Evolutionary conservation across 31 red algal genomes (phyloP).

Genomic region (Asparagopsis taxiformis): DNA sequence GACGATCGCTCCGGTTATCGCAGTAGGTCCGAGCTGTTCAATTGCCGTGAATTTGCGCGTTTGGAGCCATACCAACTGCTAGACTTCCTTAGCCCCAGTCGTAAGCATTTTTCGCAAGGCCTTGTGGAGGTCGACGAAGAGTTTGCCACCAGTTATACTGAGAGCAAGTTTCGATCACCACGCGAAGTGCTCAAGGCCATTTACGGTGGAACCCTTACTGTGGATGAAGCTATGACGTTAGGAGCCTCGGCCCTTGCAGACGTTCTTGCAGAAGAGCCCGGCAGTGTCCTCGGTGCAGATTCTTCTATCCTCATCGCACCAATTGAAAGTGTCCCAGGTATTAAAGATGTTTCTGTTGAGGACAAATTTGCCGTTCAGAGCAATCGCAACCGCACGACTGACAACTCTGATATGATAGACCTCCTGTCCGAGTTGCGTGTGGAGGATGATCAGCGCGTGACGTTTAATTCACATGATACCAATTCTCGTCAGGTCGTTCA

Average conservation of each 20-base stretch:
- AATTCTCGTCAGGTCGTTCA: background rate
- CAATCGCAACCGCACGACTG: slow-evolving; percentile 33
- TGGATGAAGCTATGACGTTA: slow-evolving; percentile 63
- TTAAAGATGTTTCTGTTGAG: slow-evolving; percentile 8
- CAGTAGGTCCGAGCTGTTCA: slow-evolving; percentile 27
- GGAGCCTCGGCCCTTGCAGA: slow-evolving; percentile 30
- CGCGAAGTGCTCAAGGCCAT: slow-evolving; percentile 62
- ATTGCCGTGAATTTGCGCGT: slow-evolving; percentile 38
- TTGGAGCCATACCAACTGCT: slow-evolving; percentile 39
- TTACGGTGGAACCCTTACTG: slow-evolving; percentile 40
- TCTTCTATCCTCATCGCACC: slow-evolving; percentile 5
- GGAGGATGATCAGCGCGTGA: slow-evolving; percentile 16
- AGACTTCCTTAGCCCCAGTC: slow-evolving; percentile 44
- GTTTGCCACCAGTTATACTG: slow-evolving; percentile 51
- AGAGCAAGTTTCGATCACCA: slow-evolving; percentile 57
- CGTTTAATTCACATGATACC: background rate
- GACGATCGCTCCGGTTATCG: slow-evolving; percentile 18
- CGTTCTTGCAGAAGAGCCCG: slow-evolving; percentile 48
- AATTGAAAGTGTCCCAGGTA: slow-evolving; percentile 13
- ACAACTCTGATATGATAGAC: slow-evolving; percentile 32
- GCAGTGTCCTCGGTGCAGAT: slow-evolving; percentile 26
- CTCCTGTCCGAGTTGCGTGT: slow-evolving; percentile 41
- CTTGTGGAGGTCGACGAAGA: slow-evolving; percentile 63
- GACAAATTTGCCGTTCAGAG: slow-evolving; percentile 8
- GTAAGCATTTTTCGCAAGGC: slow-evolving; percentile 42